Evolutionary conservation across 768 basidiomycete species (phyloP).

Genomic region (Suillus cothurnatus): DNA sequence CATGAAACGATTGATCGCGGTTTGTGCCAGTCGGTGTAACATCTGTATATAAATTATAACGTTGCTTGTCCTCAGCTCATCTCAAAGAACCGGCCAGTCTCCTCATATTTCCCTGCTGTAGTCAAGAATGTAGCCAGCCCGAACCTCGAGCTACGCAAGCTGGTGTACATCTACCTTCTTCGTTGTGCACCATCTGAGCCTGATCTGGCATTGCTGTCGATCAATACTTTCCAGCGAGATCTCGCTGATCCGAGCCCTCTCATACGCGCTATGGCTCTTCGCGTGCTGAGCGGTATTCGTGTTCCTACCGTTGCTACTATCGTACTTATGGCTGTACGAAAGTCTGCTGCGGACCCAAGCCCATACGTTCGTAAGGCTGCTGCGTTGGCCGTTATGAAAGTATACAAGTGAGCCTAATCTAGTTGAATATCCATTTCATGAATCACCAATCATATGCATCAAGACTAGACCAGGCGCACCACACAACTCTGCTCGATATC

Average conservation of each 20-base stretch:
- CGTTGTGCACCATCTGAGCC: constrained; percentile 93
- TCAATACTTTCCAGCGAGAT: constrained; percentile 99
- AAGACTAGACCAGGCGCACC: constrained; percentile 76
- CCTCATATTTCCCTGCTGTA: constrained; percentile 94
- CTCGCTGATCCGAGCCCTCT: constrained; percentile 89
- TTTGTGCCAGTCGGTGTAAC: constrained; percentile 42
- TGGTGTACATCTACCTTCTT: constrained; percentile 96
- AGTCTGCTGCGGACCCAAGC: constrained; percentile 88
- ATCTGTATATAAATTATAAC: constrained; percentile 7
- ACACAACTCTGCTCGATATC: constrained; percentile 69
- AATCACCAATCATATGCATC: constrained; percentile 7
- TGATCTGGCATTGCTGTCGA: constrained; percentile 91
- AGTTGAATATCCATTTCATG: constrained; percentile 7
- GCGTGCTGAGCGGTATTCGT: constrained; percentile 90
- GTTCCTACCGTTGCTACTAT: constrained; percentile 87
- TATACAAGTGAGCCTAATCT: constrained; percentile 61
- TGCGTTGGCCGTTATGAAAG: constrained; percentile 87
- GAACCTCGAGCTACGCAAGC: constrained; percentile 92
- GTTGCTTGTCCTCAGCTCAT: constrained; percentile 63
- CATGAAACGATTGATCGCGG: constrained; percentile 93
- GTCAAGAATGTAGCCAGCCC: constrained; percentile 95
- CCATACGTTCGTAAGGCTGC: constrained; percentile 95
- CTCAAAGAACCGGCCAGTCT: constrained; percentile 88
- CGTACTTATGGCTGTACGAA: constrained; percentile 87
- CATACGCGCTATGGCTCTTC: constrained; percentile 94